Base-by-base conservation (phyloP, 73 alveolate genomes). In the Paramecium octaurelia region DNA sequence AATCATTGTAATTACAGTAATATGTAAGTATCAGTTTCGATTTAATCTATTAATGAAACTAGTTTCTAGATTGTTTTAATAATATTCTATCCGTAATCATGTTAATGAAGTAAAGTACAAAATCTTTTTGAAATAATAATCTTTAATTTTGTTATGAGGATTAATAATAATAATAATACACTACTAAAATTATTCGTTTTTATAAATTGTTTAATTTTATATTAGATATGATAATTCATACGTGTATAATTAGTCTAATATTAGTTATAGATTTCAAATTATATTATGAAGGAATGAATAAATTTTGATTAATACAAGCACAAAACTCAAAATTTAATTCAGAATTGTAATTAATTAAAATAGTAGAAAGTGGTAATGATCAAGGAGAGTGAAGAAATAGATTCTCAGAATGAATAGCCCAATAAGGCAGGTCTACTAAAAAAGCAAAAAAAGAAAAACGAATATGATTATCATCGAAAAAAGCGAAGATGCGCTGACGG, bases 401-500 rank as follows among this genome's bases (percentile, higher is more conserved):
- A 31, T 18, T 54, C 34, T 54, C 11, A n/a, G 4, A 54, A 54
- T 54, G 69, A 6, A n/a, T 54, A 54, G 8, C 69, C 31, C 7
- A 54, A 54, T 54, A 18, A 54, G 21, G 21, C 21, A 18, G 14
- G 31, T 18, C 20, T 40, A 18, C 21, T 20, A 44, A 80, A 80
- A 42, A 64, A 16, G 84, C 46, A 10, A 31, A 64, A 64, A 34
- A 44, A 80, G 57, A 80, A 80, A 80, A 80, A 44, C 16, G 75
- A 44, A 42, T 80, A 20, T 14, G 75, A 48, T 80, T 42, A 80
- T 44, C 76, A 80, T 42, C 20, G 70, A 20, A 42, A 48, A 46
- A 80, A 80, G 24, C 21, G 91, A 20, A 40, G 70, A 31, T n/a
- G 64, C 8, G 12, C n/a, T 21, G 91, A 80, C 16, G 91, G 91